phyloP scores from a whole-genome alignment of 495 filamentous ascomycete genomes.

The Penicillium coffeae region DNA sequence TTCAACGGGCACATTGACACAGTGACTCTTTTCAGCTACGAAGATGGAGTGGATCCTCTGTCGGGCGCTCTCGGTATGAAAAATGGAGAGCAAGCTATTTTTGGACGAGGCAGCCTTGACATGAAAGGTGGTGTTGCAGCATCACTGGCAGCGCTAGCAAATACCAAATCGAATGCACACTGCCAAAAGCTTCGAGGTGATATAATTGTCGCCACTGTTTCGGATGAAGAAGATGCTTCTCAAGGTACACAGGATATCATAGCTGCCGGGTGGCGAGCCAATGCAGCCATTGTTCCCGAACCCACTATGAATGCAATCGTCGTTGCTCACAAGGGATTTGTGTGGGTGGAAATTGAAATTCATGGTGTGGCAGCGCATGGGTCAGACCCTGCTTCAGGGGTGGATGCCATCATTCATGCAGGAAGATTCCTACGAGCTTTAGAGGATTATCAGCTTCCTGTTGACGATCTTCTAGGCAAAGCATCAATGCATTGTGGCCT shows the following conservation, averaged over 20 bases:
- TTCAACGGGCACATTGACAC: slow-evolving; percentile 51
- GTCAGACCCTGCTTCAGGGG: slow-evolving; percentile 34
- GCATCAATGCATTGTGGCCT: slow-evolving; percentile 42
- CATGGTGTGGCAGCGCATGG: slow-evolving; percentile 45
- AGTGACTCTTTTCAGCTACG: slow-evolving; percentile 41
- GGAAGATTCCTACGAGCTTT: slow-evolving; percentile 42
- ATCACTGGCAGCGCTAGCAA: slow-evolving; percentile 30
- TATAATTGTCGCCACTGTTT: slow-evolving; percentile 44
- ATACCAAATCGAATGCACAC: slow-evolving; percentile 23
- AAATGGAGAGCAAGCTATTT: slow-evolving; percentile 32
- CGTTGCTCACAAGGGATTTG: slow-evolving; percentile 46
- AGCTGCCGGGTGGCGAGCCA: slow-evolving; percentile 45
- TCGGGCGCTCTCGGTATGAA: slow-evolving; percentile 29
- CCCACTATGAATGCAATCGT: slow-evolving; percentile 33
- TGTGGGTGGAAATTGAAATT: slow-evolving; percentile 45
- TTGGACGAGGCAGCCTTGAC: slow-evolving; percentile 42
- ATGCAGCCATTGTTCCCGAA: slow-evolving; percentile 42
- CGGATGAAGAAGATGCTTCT: slow-evolving; percentile 46
- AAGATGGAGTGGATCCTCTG: slow-evolving; percentile 30
- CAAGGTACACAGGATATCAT: slow-evolving; percentile 43
- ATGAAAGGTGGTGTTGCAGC: slow-evolving; percentile 49
- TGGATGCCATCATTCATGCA: slow-evolving; percentile 42
- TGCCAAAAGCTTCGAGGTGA: slow-evolving; percentile 27
- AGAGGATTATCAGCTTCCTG: slow-evolving; percentile 34
- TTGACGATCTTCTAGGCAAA: slow-evolving; percentile 29